Percentiles rank a stretch among this genome's conserved stretches.
phyloP scores from a whole-genome alignment of 306 rosid species.

The Ochetophila trinervis region DNA sequence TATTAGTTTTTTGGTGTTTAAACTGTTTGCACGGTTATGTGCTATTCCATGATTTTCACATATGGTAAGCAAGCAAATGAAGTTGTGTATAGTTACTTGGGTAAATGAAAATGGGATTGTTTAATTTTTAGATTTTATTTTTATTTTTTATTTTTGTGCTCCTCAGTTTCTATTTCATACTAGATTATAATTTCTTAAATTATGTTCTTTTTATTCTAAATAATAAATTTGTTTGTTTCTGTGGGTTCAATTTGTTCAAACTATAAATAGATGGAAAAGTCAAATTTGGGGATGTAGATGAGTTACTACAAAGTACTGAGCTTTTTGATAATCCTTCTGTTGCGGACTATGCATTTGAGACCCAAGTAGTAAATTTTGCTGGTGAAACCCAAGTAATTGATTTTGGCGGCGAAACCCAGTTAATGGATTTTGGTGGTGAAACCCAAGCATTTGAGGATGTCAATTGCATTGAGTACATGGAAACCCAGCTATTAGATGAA shows the following conservation, averaged over 20 bases:
- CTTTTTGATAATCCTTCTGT: constrained; percentile 30
- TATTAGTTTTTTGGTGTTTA: too few species aligned
- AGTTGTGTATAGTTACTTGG: background rate
- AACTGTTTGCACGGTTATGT: too few species aligned
- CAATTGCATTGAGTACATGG: constrained; percentile 21
- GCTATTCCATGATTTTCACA: background rate
- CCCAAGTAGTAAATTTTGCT: constrained; percentile 40
- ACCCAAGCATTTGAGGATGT: constrained; percentile 51
- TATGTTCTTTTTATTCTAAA: background rate
- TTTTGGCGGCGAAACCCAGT: constrained; percentile 10
- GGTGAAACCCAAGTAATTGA: constrained; percentile 36
- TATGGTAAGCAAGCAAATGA: background rate
- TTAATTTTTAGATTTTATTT: too few species aligned
- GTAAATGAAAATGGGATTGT: background rate
- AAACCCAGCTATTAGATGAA: constrained; percentile 46
- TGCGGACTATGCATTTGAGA: constrained; percentile 35
- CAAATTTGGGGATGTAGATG: constrained; percentile 22
- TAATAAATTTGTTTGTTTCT: background rate
- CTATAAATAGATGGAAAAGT: constrained; percentile 32
- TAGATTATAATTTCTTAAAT: background rate
- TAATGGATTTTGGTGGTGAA: constrained; percentile 27
- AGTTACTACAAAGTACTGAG: constrained; percentile 33
- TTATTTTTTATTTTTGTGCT: too few species aligned
- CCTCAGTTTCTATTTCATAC: background rate
- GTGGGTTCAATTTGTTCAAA: background rate